These are phyloP conservation scores for Smallanthus sonchifolius DNA, from an alignment of 129 eudicot genomes.

Conservation along the genomic window DNA sequence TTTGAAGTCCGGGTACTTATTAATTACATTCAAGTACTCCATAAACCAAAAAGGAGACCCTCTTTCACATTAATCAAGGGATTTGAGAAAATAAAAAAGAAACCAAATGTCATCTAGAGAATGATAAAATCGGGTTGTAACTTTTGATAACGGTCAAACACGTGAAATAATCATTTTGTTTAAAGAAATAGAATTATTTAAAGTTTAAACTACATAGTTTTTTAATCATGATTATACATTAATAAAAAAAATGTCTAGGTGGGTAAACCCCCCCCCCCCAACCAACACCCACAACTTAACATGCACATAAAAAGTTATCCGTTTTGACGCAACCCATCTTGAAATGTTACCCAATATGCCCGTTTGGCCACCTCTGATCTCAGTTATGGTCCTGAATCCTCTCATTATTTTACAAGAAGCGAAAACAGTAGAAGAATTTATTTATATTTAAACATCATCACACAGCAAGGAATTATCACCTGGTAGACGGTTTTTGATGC, in stretches of 20 bases:
- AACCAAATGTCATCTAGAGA: conserved; percentile 1
- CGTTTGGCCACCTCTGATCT: conserved; percentile 10
- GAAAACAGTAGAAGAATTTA: background rate
- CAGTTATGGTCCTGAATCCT: background rate
- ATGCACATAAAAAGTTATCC: background rate
- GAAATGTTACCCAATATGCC: background rate
- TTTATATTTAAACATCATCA: background rate
- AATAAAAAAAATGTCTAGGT: too few relatives aligned
- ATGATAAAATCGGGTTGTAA: background rate
- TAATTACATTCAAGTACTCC: background rate
- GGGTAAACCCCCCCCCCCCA: background rate
- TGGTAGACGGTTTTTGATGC: conserved; percentile 94
- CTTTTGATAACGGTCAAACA: background rate
- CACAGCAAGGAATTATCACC: conserved; percentile 36
- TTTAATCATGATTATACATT: background rate
- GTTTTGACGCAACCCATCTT: background rate
- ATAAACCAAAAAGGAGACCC: background rate
- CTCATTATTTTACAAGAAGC: conserved; percentile 1
- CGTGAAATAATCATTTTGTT: too few relatives aligned
- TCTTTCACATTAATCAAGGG: background rate
- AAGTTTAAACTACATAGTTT: too few relatives aligned
- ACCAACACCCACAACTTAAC: background rate
- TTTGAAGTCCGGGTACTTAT: background rate
- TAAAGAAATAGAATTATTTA: too few relatives aligned
- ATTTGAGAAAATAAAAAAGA: conserved; percentile 6